Evolutionary conservation across 257 asterid genomes (phyloP).

Genomic region (Nicotiana obtusifolia): DNA sequence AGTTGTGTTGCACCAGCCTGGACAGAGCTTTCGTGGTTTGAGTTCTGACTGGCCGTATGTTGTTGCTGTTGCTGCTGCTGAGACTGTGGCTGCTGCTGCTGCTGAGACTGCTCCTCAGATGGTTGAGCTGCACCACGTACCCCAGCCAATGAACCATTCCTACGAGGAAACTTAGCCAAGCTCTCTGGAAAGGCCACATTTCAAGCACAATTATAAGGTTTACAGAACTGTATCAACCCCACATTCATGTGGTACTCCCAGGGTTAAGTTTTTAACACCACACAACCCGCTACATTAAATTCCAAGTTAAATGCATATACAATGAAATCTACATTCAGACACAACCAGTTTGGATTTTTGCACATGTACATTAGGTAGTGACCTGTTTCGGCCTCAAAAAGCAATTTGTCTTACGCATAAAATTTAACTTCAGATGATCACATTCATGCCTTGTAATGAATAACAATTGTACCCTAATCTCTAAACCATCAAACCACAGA

Average conservation of each 20-base stretch:
- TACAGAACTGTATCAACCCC: not conserved
- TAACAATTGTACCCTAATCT: not conserved
- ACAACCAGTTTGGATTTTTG: not conserved
- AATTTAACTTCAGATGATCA: not conserved
- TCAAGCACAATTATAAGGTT: not conserved
- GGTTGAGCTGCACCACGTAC: conserved; percentile 60
- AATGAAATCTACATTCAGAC: not conserved
- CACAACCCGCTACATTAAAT: not conserved
- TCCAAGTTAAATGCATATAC: not conserved
- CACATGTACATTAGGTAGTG: not conserved
- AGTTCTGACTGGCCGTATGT: conserved; percentile 10
- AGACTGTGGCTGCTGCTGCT: conserved; percentile 44
- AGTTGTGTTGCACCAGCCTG: conserved; percentile 42
- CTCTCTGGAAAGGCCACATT: conserved; percentile 54
- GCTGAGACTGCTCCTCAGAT: conserved; percentile 39
- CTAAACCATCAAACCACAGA: not conserved
- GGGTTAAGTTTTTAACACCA: not conserved
- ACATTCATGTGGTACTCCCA: not conserved
- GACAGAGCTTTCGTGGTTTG: conserved; percentile 42
- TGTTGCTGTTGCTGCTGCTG: conserved; percentile 20
- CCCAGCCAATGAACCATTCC: conserved; percentile 45
- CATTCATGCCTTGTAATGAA: not conserved
- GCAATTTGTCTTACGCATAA: not conserved
- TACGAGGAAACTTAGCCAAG: conserved; percentile 83
- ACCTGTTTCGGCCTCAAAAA: not conserved